Base-by-base conservation (phyloP, 495 filamentous ascomycete species). In the Xylaria bambusicola region DNA sequence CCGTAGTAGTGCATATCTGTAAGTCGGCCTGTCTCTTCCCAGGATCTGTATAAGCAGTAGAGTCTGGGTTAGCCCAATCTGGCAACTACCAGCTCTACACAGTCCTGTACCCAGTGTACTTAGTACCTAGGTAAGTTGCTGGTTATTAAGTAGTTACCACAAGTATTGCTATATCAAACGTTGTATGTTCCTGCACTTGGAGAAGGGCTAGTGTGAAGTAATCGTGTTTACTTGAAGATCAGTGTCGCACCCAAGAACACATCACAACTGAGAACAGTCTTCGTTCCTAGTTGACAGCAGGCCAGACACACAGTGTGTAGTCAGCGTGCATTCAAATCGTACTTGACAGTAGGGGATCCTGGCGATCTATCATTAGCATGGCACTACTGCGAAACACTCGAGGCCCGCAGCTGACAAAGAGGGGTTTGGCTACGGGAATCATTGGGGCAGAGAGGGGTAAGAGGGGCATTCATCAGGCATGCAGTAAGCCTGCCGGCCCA, bases 341-440 rank as follows among this genome's bases (percentile, higher is more conserved):
- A 13, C 6, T 38, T 38, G 36, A 13, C 3, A 7, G 8, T 15
- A 15, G 12, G n/a, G 12, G 36, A 7, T 13, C 36, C 36, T 13
- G 7, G 29, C 5, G 13, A 36, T 36, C 53, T 47, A 56, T 40
- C 36, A 35, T 46, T 46, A 35, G 41, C 53, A 47, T 12, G 24
- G 24, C 26, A 45, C 52, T 55, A 55, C 52, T 45, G 40, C 53
- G 29, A 56, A 47, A 47, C 53, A 56, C 53, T 18, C 10, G 36
- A 35, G 27, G 15, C 18, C 52, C 52, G 46, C 27, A 45, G 53
- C 53, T 47, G 41, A 47, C 53, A 36, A 35, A 15, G 13, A 13
- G 15, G 36, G 36, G 36, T 6, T 38, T 38, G 36, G 12, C 17
- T 53, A 18, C 36, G 35, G 51, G 15, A 53, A 23, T 44, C 7